These are phyloP conservation scores for Lactarius evosmus DNA, from an alignment of 768 basidiomycete species.

Conservation along the genomic window DNA sequence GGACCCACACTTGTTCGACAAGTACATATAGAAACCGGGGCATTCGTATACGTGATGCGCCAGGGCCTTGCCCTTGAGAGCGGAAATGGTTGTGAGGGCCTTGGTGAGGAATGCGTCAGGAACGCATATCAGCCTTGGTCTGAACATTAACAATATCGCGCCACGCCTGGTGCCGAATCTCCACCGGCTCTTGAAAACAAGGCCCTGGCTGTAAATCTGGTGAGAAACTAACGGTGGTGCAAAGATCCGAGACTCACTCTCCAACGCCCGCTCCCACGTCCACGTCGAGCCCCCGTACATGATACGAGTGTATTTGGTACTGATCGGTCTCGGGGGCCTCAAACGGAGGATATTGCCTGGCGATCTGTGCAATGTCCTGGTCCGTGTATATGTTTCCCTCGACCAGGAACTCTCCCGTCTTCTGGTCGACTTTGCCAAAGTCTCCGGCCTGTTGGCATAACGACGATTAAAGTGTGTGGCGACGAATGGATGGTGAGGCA, in stretches of 20 bases:
- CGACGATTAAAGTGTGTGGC: not conserved
- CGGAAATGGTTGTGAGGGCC: not conserved
- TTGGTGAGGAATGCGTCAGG: conserved; percentile 3
- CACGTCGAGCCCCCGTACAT: not conserved
- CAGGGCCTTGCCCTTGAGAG: conserved; percentile 9
- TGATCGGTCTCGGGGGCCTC: not conserved
- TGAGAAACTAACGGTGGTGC: not conserved
- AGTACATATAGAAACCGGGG: conserved; percentile 19
- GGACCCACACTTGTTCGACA: conserved; percentile 12
- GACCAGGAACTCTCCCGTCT: conserved; percentile 6
- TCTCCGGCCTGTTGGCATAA: conserved; percentile 12
- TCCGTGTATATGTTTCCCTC: conserved; percentile 21
- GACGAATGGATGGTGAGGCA: not conserved
- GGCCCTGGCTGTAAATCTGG: not conserved
- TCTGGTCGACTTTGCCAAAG: conserved; percentile 7
- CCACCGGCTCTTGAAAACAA: conserved; percentile 10
- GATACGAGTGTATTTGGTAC: conserved; percentile 15
- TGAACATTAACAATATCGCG: conserved; percentile 19
- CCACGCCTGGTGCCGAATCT: conserved; percentile 14
- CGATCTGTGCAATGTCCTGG: not conserved
- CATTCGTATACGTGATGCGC: conserved; percentile 5
- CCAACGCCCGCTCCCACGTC: not conserved
- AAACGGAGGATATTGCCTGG: not conserved
- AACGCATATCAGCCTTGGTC: not conserved
- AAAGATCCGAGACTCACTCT: conserved; percentile 4